Percentiles rank a stretch among this genome's conserved stretches.
phyloP scores from a whole-genome alignment of 2,329 filamentous ascomycete species.

The Xylariaceae sp. region DNA sequence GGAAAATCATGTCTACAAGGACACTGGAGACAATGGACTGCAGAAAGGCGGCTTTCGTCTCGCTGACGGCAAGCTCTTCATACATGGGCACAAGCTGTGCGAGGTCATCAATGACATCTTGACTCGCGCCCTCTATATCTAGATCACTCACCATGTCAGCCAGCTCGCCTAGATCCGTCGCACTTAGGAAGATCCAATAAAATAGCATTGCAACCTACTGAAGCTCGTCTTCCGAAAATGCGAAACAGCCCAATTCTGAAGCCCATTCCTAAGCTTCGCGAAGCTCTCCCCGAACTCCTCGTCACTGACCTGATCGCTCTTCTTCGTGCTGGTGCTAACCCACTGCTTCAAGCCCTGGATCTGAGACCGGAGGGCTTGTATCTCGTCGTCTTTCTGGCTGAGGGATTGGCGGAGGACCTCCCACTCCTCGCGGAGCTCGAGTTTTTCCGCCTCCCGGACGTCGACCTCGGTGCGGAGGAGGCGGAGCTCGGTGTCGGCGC shows the following conservation, averaged over 20 bases:
- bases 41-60: conserved; percentile 56
- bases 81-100: conserved; percentile 52
- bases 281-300: conserved; percentile 62
- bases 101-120: conserved; percentile 36
- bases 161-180: neutral
- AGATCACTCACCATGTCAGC: no score
- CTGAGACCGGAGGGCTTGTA: conserved; percentile 52
- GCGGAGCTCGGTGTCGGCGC: conserved; percentile 50
- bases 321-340: conserved; percentile 63
- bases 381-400: conserved; percentile 52
- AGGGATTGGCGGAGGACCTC: conserved; percentile 45
- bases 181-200: neutral
- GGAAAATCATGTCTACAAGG: conserved; percentile 59
- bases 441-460: conserved; percentile 42
- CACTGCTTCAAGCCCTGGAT: conserved; percentile 66
- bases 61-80: conserved; percentile 47
- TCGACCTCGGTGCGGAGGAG: conserved; percentile 48
- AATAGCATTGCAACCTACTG: conserved; percentile 34
- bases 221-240: conserved; percentile 63
- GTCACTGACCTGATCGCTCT: conserved; percentile 60
- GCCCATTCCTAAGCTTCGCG: conserved; percentile 58
- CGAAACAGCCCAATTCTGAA: conserved; percentile 72
- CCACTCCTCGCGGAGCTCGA: conserved; percentile 48
- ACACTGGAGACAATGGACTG: conserved; percentile 59
- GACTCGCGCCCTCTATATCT: conserved; percentile 44